Conservation (phyloP, 2,329 filamentous ascomycete species). For the Polychaeton citri region DNA sequence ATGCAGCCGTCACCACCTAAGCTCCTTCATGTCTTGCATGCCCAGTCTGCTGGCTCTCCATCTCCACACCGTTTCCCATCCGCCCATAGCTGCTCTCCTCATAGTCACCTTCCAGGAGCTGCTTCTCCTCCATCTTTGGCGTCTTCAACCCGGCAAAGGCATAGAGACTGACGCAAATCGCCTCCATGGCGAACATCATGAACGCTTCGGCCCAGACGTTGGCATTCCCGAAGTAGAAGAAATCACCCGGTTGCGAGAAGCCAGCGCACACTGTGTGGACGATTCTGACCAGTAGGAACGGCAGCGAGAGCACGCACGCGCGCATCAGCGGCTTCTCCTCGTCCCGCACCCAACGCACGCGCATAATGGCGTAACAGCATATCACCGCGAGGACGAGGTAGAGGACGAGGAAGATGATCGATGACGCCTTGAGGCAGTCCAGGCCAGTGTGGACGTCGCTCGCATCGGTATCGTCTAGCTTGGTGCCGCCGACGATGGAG, state of each 20-base stretch:
- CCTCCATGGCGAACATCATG: slow-evolving; percentile 18
- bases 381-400: slow-evolving; percentile 10
- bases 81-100: background rate
- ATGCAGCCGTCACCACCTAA: slow-evolving; percentile 1
- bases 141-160: slow-evolving; percentile 10
- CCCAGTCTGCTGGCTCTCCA: too few relatives aligned
- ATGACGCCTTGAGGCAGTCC: slow-evolving; percentile 8
- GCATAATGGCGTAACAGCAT: slow-evolving; percentile 5
- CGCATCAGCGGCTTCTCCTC: slow-evolving; percentile 9
- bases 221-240: slow-evolving; percentile 9
- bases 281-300: slow-evolving; percentile 22
- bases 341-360: slow-evolving; percentile 3
- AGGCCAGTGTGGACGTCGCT: slow-evolving; percentile 5
- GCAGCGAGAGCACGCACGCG: slow-evolving; percentile 13
- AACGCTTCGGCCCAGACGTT: slow-evolving; percentile 11
- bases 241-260: slow-evolving; percentile 7
- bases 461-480: slow-evolving; percentile 1
- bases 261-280: slow-evolving; percentile 16
- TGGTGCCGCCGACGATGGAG: slow-evolving; percentile 13
- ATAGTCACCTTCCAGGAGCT: background rate
- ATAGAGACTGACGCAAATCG: slow-evolving; percentile 9
- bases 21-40: background rate
- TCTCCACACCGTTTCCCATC: too few relatives aligned
- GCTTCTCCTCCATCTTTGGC: slow-evolving; percentile 5
- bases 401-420: slow-evolving; percentile 11